These are phyloP conservation scores for Leavenworthia alabamica DNA, from an alignment of 345 rosid genomes.

Conservation along the genomic window DNA sequence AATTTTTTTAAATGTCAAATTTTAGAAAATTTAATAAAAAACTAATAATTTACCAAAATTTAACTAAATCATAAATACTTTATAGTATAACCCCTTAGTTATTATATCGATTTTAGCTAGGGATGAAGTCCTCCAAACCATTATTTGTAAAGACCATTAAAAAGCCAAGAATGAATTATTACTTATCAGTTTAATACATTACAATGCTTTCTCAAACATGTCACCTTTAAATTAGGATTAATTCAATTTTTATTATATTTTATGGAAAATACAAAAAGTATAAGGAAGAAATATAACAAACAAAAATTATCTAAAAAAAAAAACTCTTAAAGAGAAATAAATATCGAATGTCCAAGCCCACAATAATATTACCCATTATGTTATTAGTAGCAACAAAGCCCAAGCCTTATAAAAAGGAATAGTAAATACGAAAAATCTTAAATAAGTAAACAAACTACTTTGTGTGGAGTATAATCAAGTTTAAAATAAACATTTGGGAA, in stretches of 20 bases:
- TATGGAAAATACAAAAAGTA: neutral
- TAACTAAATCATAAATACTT: too few species aligned
- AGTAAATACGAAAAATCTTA: neutral
- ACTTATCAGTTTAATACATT: neutral
- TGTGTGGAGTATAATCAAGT: conserved; percentile 18
- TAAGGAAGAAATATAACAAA: too few species aligned
- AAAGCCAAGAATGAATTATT: neutral
- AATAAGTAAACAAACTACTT: neutral
- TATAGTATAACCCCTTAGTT: too few species aligned
- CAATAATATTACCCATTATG: neutral
- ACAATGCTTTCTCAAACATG: neutral
- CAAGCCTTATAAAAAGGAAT: neutral
- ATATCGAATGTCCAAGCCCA: neutral
- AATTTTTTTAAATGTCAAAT: too few species aligned
- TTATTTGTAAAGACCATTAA: neutral
- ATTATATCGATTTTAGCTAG: neutral
- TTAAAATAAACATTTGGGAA: conserved; percentile 12
- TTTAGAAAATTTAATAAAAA: too few species aligned
- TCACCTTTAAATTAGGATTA: neutral
- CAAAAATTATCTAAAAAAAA: too few species aligned
- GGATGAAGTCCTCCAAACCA: neutral
- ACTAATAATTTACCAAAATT: too few species aligned
- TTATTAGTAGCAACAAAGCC: neutral
- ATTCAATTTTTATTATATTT: neutral
- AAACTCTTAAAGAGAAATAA: neutral